Percentiles rank a stretch among this genome's conserved stretches.
Conservation (phyloP, 768 basidiomycete genomes). For the Tylopilus sp. region DNA sequence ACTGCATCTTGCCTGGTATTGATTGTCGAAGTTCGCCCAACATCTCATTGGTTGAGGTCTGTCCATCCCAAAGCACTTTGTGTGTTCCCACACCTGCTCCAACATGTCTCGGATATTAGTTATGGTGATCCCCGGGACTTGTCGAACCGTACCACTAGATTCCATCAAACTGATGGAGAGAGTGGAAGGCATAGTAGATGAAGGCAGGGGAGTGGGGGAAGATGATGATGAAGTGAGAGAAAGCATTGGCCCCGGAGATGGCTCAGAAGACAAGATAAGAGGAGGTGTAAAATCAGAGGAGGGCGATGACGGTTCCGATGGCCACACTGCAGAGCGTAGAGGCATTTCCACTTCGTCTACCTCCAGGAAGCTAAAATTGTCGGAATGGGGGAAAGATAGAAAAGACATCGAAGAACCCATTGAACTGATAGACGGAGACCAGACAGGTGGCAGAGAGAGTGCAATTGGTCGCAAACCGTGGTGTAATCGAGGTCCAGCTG, state of each 20-base stretch:
- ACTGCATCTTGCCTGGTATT: slow-evolving; percentile 1
- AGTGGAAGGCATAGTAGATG: slow-evolving; percentile 35
- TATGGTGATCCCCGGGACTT: slow-evolving; percentile 32
- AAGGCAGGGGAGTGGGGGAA: slow-evolving; percentile 34
- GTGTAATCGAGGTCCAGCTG: slow-evolving; percentile 25
- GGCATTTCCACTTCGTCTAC: slow-evolving; percentile 32
- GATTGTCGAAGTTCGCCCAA: slow-evolving; percentile 59
- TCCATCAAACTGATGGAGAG: slow-evolving; percentile 30
- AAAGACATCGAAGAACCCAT: slow-evolving; percentile 38
- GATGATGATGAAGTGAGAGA: slow-evolving; percentile 38
- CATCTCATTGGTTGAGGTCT: slow-evolving; percentile 54
- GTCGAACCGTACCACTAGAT: slow-evolving; percentile 37
- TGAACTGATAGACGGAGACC: slow-evolving; percentile 41
- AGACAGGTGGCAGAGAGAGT: slow-evolving; percentile 42
- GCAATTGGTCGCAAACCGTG: slow-evolving; percentile 31
- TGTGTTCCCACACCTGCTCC: slow-evolving; percentile 54
- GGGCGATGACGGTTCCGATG: slow-evolving; percentile 30
- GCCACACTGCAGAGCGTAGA: slow-evolving; percentile 41
- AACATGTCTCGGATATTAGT: slow-evolving; percentile 53
- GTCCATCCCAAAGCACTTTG: slow-evolving; percentile 61
- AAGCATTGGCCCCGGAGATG: slow-evolving; percentile 36
- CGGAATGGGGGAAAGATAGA: slow-evolving; percentile 68
- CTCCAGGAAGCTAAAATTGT: slow-evolving; percentile 52
- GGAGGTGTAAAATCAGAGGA: slow-evolving; percentile 31
- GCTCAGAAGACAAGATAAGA: slow-evolving; percentile 30